Base-by-base conservation (phyloP, 2,329 filamentous ascomycete species). In the Cladobotryum protrusum region DNA sequence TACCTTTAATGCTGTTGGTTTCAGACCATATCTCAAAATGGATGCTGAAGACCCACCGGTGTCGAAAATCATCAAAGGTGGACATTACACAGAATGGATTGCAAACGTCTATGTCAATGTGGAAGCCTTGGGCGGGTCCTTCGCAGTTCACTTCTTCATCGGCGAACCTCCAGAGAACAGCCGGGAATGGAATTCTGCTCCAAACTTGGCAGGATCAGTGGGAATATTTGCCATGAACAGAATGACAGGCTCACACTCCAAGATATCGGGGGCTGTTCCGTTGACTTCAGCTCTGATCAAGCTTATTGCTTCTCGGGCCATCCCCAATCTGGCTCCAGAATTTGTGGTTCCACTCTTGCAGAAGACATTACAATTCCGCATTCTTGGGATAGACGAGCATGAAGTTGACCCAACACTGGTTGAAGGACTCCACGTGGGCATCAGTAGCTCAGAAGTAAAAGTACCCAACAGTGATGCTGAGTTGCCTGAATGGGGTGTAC, bases 141-240 rank as follows among this genome's bases (percentile, higher is more conserved):
- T 85, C 48, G 56, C 55, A 0, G 71, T 92, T 17, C 79, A 85
- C 61, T 70, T 91, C 52, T 91, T 90, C 66, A 62, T 89, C 2
- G 86, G 83, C 0, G 62, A 73, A 2, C 68, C 73, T 2, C 69
- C 76, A 1, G 56, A 60, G 3, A 69, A 81, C 36, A 59, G 71
- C 1, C 55, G 56, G 5, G 58, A 63, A 1, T 87, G 84, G 83
- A 61, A 72, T 1, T 62, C 63, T 37, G 74, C 78, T 0, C 59
- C 67, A 1, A 83, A 78, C 53, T 72, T 85, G 9, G 74, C 85
- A 3, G 86, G 86, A 2, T 78, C 78, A 0, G 76, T 85, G 55
- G 78, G 76, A 14, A 69, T 82, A 13, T 81, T 83, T 54, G 68
- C 75, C 15, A 70, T 71, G 64, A 60, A 62, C 29, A 59, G 63